A percentile compares a stretch with the other conserved stretches of the same genome.
Evolutionary conservation across 2,329 filamentous ascomycete genomes (phyloP).

Genomic region (Sporothrix dimorphospora): DNA sequence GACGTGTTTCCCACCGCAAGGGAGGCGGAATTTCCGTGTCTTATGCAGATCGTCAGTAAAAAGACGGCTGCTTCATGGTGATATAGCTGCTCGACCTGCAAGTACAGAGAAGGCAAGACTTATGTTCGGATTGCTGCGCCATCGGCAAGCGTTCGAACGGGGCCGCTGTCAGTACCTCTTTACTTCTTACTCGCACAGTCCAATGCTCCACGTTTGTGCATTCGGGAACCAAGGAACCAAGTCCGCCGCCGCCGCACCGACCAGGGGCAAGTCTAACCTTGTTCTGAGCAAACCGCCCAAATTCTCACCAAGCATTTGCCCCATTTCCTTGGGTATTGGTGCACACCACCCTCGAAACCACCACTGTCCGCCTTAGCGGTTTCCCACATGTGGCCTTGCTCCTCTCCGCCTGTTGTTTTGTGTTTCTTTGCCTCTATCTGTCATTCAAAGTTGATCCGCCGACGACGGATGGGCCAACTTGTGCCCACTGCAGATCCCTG

Average conservation of each 20-base stretch:
- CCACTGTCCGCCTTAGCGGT: neutral
- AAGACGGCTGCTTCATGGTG: neutral
- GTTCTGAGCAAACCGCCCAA: neutral
- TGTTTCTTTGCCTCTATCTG: neutral
- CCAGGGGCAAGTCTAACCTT: neutral
- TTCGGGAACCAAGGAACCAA: constrained; percentile 16
- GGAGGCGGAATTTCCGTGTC: constrained; percentile 15
- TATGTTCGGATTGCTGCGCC: neutral
- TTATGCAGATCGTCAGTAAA: neutral
- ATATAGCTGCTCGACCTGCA: neutral
- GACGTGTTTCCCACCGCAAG: neutral
- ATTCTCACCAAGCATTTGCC: neutral
- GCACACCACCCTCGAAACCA: neutral
- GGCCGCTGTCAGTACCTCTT: neutral
- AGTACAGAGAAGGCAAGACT: neutral
- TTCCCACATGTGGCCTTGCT: neutral
- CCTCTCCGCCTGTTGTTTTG: neutral
- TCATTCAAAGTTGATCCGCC: neutral
- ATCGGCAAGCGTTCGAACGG: neutral
- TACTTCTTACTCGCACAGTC: neutral
- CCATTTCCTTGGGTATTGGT: neutral
- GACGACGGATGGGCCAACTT: neutral
- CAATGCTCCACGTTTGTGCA: constrained; percentile 16
- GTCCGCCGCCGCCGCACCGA: constrained; percentile 17
- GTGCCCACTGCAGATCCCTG: neutral